Evolutionary conservation across 2,329 filamentous ascomycete species (phyloP), one percentile per base, ranked within the genome.

Genomic region (Ophiostoma montium): DNA sequence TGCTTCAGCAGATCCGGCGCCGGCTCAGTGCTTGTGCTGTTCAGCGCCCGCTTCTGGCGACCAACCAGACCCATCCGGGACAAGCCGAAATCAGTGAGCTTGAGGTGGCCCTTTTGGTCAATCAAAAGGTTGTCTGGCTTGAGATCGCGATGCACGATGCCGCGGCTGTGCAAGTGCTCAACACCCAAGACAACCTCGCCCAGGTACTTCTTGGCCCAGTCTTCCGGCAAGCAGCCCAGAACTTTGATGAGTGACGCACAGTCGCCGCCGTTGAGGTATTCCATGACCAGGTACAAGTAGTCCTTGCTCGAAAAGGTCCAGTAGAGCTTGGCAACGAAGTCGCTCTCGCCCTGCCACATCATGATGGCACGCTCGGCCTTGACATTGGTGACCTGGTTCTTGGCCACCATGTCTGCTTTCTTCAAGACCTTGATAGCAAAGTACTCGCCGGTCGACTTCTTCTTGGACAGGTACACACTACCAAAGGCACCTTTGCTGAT

Each of bases 291-390:
- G 62, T 96, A 98, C 21, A 98, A 79, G 61, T 95, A 98, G 61
- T 98, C 92, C 62, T 98, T 98, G 72, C 90, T 98, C 4, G 92
- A 95, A 61, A 98, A 98, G 0, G 92, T 98, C 94, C 94, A 98
- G 68, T 96, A 98, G 12, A 98, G 75, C 68, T 98, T 98, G 23
- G 92, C 92, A 51, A 98, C 92, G 63, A 98, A 98, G 52, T 98
- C 92, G 63, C 94, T 98, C 65, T 96, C 88, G 19, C 92, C 92
- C 67, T 98, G 92, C 86, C 92, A 96, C 92, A 98, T 98, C 92
- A 98, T 96, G 62, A 98, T 98, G 19, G 94, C 94, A 56, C 92
- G 79, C 66, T 98, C 92, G 9, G 94, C 92, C 66, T 98, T 96
- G 60, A 98, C 92, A 61, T 98, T 98, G 57, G 92, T 95, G 57